A percentile compares a stretch with the other conserved stretches of the same genome.
These are phyloP conservation scores for Penicillium sp. DNA, from an alignment of 2,329 filamentous ascomycete species.

Conservation along the genomic window DNA sequence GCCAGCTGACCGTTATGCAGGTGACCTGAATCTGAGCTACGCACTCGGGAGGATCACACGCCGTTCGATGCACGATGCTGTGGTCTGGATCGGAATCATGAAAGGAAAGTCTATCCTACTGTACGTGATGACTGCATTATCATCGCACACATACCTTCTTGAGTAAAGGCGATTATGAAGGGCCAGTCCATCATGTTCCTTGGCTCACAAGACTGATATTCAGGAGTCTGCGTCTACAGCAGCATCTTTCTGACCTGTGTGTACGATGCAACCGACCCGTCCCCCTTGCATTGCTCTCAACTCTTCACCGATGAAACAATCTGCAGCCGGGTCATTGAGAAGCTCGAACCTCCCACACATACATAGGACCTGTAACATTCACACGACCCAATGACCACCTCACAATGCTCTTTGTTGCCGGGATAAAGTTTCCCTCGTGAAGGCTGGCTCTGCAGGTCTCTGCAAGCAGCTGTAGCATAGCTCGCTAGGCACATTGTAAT, in stretches of 20 bases:
- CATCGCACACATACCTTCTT: constrained; percentile 13
- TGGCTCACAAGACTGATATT: constrained; percentile 1
- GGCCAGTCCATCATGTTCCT: background rate
- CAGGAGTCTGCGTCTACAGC: constrained; percentile 7
- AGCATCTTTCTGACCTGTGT: constrained; percentile 12
- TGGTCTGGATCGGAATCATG: constrained; percentile 19
- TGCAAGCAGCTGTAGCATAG: constrained; percentile 5
- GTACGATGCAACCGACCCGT: constrained; percentile 4
- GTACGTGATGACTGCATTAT: constrained; percentile 19
- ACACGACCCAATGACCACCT: background rate
- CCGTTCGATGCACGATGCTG: constrained; percentile 11
- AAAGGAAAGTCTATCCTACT: constrained; percentile 4
- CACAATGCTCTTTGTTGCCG: constrained; percentile 11
- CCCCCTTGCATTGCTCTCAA: constrained; percentile 16
- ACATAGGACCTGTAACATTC: background rate
- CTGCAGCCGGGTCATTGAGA: constrained; percentile 10
- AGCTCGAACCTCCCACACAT: constrained; percentile 2
- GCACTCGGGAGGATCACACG: constrained; percentile 5
- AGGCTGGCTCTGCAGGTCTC: background rate
- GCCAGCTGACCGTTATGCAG: background rate
- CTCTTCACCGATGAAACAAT: constrained; percentile 5
- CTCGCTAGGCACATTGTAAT: background rate
- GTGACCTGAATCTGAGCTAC: background rate
- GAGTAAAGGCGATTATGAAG: background rate
- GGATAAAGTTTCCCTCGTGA: constrained; percentile 10